Percentiles rank a stretch among this genome's conserved stretches.
phyloP scores from a whole-genome alignment of 306 rosid genomes.

The Echinosophora koreensis region DNA sequence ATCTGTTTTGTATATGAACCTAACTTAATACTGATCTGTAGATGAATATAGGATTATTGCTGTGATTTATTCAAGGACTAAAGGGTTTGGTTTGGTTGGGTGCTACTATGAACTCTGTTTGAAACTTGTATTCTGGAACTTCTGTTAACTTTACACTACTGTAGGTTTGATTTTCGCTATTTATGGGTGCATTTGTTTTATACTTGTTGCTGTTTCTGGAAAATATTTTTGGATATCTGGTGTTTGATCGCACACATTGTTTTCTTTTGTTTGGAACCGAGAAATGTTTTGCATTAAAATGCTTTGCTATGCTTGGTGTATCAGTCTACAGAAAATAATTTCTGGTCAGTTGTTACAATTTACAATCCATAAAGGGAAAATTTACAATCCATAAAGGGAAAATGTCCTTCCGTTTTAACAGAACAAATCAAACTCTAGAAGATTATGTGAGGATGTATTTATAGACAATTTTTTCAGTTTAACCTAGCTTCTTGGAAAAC shows the following conservation, averaged over 20 bases:
- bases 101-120: constrained; percentile 24
- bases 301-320: background rate
- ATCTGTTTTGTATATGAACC: background rate
- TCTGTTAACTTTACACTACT: background rate
- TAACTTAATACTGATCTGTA: background rate
- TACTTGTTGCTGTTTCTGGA: background rate
- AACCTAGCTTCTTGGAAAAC: constrained; percentile 18
- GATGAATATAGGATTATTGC: constrained; percentile 15
- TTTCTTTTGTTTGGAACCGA: background rate
- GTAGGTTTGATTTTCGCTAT: constrained; percentile 24
- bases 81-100: constrained; percentile 15
- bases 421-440: constrained; percentile 17
- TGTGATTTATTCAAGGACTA: constrained; percentile 21
- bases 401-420: background rate
- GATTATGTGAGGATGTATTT: constrained; percentile 18
- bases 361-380: constrained; percentile 1
- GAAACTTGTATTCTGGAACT: constrained; percentile 33
- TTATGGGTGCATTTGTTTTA: constrained; percentile 27
- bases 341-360: constrained; percentile 6
- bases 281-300: background rate
- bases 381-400: background rate
- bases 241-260: constrained; percentile 4
- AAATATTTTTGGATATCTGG: background rate
- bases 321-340: background rate
- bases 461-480: constrained; percentile 7